A percentile compares a stretch with the other conserved stretches of the same genome.
These are phyloP conservation scores for Lodderomyces parapsilosis DNA, from an alignment of 1,139 yeast genomes.

Conservation along the genomic window DNA sequence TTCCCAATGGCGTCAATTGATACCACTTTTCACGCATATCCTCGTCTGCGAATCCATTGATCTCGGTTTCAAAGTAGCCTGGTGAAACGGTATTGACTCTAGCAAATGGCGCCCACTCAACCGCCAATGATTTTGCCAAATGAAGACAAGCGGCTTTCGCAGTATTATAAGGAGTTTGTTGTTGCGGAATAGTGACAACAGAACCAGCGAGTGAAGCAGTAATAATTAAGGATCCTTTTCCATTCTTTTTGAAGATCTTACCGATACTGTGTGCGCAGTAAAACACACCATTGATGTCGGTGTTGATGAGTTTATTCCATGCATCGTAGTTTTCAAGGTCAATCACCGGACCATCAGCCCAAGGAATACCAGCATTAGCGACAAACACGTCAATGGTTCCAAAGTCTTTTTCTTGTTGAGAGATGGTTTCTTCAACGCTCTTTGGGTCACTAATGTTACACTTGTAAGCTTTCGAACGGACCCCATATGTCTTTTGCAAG, in stretches of 20 bases:
- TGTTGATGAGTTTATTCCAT: constrained; percentile 69
- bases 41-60: constrained; percentile 43
- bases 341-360: constrained; percentile 72
- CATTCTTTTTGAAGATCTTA: constrained; percentile 63
- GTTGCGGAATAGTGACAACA: constrained; percentile 80
- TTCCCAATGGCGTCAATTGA: constrained; percentile 66
- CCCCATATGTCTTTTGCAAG: constrained; percentile 61
- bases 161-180: constrained; percentile 82
- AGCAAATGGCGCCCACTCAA: constrained; percentile 80
- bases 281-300: constrained; percentile 75
- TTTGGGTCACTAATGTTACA: too few relatives aligned
- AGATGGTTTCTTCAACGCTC: too few relatives aligned
- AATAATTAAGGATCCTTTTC: constrained; percentile 68
- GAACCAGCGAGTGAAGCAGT: constrained; percentile 87
- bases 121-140: constrained; percentile 72
- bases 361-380: constrained; percentile 89
- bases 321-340: constrained; percentile 43
- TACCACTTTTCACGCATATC: constrained; percentile 34
- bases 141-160: constrained; percentile 86
- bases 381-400: constrained; percentile 82
- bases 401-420: too few relatives aligned
- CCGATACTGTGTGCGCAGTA: constrained; percentile 74
- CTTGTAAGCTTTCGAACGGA: constrained; percentile 69
- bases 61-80: constrained; percentile 66
- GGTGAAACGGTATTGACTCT: constrained; percentile 81